Evolutionary conservation across 2,329 filamentous ascomycete genomes (phyloP), one percentile per base, ranked within the genome.

Genomic region (Parasarocladium wereldwijsianum): DNA sequence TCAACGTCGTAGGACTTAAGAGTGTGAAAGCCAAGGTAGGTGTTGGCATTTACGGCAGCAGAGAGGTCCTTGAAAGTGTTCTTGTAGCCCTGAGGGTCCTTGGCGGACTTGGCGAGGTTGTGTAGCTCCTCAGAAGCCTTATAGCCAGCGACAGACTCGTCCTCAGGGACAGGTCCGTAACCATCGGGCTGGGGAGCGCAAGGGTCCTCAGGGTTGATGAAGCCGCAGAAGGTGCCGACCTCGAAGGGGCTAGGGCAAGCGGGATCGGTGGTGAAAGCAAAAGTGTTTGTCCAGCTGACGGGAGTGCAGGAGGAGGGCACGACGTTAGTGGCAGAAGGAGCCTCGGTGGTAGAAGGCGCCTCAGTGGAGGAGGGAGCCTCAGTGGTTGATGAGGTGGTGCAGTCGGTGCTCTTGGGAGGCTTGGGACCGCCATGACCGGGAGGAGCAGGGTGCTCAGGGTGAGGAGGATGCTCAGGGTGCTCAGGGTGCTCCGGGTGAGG

Each of bases 1-100:
- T 27, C 14, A 17, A 27, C 17, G 17, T 34, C 32, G 27, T 34
- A 34, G 17, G 8, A 21, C 17, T 26, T 20, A 22, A 34, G 32
- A 11, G 13, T 22, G 13, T 20, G 29, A 27, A 31, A 31, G 19
- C 32, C 32, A 15, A 34, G 19, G 27, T 34, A 34, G 13, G 21
- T 16, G 23, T 31, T 24, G 21, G 32, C 32, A 12, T 27, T 34
- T 14, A 18, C 21, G 7, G 23, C 22, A 13, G 21, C 32, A 28
- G 29, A 24, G 5, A 34, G 27, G 22, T 34, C 28, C 26, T 20
- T 25, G 32, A 34, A 34, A 9, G 32, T 34, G 16, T 34, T 27
- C 11, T 12, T 12, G 32, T 34, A 34, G 13, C 26, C 26, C 8
- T 11, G 19, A 22, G 32, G 32, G 12, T 20, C 23, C 4, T 13